Percentiles rank a stretch among this genome's conserved stretches.
Evolutionary conservation across 345 rosid genomes (phyloP).

Genomic region (Angophora floribunda): DNA sequence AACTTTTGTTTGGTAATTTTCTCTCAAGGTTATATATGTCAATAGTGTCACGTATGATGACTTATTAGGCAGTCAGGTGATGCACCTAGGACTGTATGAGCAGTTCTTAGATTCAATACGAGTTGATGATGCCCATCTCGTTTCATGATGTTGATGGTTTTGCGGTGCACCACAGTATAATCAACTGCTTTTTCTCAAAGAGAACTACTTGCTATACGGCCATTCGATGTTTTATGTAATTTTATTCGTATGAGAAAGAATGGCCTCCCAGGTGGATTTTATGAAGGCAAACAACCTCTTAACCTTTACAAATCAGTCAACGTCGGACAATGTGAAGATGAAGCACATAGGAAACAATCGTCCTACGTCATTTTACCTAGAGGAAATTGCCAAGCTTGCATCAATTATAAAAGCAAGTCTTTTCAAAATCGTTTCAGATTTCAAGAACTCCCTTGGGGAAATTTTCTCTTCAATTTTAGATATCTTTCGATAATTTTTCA

Average conservation of each 20-base stretch:
- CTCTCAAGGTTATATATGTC: no score
- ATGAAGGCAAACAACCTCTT: neutral
- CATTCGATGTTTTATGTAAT: neutral
- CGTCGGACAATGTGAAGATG: neutral
- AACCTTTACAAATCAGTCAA: neutral
- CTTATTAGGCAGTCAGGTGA: neutral
- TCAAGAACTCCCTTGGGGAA: neutral
- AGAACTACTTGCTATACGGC: neutral
- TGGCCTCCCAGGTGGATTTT: neutral
- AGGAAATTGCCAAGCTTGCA: neutral
- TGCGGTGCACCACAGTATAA: no score
- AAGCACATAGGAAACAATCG: neutral
- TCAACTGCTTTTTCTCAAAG: neutral
- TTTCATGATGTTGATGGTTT: no score
- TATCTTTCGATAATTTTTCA: neutral
- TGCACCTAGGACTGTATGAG: neutral
- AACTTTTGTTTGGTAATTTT: no score
- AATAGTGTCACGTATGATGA: neutral
- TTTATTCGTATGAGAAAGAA: neutral
- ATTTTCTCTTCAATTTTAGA: neutral
- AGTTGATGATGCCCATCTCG: neutral
- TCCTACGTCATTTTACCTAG: no score
- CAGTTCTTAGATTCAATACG: neutral
- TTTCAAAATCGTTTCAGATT: neutral
- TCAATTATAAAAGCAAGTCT: neutral